Percentiles rank a stretch among this genome's conserved stretches.
These are phyloP conservation scores for Actinidia polygama DNA, from an alignment of 179 eudicot genomes.

Conservation along the genomic window DNA sequence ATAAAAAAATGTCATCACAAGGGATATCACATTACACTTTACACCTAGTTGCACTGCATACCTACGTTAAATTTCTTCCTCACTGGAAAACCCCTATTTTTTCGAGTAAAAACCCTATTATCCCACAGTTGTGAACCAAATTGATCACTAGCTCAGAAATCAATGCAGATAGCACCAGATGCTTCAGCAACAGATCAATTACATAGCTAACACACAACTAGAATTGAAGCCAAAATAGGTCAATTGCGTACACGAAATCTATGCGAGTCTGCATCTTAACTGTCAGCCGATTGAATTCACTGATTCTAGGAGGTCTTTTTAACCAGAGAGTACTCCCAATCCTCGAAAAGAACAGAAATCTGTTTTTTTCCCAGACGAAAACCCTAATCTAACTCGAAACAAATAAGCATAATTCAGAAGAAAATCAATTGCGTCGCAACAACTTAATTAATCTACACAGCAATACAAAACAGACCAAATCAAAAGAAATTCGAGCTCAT, in stretches of 20 bases:
- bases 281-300: background rate
- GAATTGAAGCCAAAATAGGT: background rate
- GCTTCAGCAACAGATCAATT: background rate
- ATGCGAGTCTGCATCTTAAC: background rate
- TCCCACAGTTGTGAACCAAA: background rate
- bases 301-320: background rate
- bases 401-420: background rate
- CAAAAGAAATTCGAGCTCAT: background rate
- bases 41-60: background rate
- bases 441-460: background rate
- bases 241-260: background rate
- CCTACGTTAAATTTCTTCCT: background rate
- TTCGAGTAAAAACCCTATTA: background rate
- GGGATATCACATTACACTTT: background rate
- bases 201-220: background rate
- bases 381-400: conserved; percentile 2
- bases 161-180: background rate
- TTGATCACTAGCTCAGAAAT: background rate
- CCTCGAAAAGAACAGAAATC: background rate
- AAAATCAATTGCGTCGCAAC: background rate
- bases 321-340: background rate
- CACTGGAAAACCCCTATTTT: background rate
- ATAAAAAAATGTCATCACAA: background rate
- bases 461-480: background rate
- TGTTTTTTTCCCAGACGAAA: background rate